These are phyloP conservation scores for Hyaloscypha finlandica DNA, from an alignment of 495 filamentous ascomycete genomes.

Conservation along the genomic window DNA sequence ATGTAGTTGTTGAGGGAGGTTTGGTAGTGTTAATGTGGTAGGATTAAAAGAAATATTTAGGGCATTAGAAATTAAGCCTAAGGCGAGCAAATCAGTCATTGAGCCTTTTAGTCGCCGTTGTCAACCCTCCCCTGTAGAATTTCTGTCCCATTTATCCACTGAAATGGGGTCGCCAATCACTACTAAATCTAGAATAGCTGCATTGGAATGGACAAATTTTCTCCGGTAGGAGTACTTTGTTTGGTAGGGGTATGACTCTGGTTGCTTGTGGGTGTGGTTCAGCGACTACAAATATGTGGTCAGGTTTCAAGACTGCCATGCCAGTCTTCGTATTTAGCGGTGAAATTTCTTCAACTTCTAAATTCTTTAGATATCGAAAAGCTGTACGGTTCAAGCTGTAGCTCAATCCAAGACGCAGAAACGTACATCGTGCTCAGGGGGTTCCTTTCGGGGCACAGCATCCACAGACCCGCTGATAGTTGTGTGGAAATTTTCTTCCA, in stretches of 20 bases:
- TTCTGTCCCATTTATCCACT: not conserved
- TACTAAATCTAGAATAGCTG: not conserved
- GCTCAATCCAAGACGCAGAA: conserved; percentile 10
- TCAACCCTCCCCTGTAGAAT: not conserved
- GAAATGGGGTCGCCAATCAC: not conserved
- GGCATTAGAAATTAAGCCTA: too few species aligned
- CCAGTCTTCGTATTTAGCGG: conserved; percentile 10
- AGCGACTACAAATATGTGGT: too few species aligned
- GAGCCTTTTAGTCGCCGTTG: too few species aligned
- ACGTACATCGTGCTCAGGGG: not conserved
- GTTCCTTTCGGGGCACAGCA: conserved; percentile 5
- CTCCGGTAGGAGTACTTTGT: not conserved
- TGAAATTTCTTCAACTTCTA: conserved; percentile 3
- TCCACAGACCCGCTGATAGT: conserved; percentile 1
- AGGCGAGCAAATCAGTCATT: too few species aligned
- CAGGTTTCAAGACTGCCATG: too few species aligned
- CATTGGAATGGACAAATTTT: not conserved
- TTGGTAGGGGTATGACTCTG: not conserved
- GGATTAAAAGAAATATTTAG: too few species aligned
- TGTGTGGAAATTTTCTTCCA: not conserved
- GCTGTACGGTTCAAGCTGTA: not conserved
- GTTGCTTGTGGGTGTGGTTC: too few species aligned
- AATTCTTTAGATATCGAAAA: not conserved
- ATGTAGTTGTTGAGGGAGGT: too few species aligned
- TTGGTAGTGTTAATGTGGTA: too few species aligned